Conservation (phyloP, 2,329 filamentous ascomycete genomes). For the Zymoseptoria brevis region DNA sequence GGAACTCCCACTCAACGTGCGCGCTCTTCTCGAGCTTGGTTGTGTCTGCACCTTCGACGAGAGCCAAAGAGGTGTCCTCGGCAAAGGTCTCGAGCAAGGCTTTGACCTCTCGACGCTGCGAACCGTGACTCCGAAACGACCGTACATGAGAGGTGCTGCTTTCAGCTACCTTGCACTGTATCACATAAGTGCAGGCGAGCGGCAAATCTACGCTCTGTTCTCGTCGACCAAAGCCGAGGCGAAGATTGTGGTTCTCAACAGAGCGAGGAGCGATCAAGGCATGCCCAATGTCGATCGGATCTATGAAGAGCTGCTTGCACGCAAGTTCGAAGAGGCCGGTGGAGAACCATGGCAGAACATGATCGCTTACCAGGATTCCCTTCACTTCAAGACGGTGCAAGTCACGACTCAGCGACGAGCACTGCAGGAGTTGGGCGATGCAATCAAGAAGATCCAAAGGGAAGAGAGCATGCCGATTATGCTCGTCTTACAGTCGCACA, state of each 20-base stretch:
- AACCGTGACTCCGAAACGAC: conserved; percentile 55
- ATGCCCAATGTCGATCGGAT: conserved; percentile 86
- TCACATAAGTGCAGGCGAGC: conserved; percentile 81
- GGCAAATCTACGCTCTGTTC: conserved; percentile 89
- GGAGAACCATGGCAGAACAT: conserved; percentile 69
- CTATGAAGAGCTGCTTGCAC: conserved; percentile 67
- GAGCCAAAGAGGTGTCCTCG: conserved; percentile 78
- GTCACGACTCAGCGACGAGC: conserved; percentile 86
- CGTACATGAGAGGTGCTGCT: conserved; percentile 67
- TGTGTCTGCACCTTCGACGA: conserved; percentile 92
- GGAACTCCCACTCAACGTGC: conserved; percentile 76
- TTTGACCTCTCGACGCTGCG: conserved; percentile 77
- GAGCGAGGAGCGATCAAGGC: conserved; percentile 70
- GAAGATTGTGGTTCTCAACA: conserved; percentile 81
- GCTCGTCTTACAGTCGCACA: conserved; percentile 84
- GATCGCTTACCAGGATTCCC: conserved; percentile 77
- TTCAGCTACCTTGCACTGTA: conserved; percentile 80
- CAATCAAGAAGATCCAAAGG: conserved; percentile 81
- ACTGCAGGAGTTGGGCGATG: conserved; percentile 76
- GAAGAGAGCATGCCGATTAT: conserved; percentile 75
- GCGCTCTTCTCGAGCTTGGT: conserved; percentile 81
- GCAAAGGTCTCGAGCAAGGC: conserved; percentile 84
- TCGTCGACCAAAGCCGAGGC: conserved; percentile 74
- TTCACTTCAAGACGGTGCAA: conserved; percentile 79
- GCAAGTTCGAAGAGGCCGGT: conserved; percentile 56